Base-by-base conservation (phyloP, 2,329 filamentous ascomycete species). In the Pezicula carpinea region DNA sequence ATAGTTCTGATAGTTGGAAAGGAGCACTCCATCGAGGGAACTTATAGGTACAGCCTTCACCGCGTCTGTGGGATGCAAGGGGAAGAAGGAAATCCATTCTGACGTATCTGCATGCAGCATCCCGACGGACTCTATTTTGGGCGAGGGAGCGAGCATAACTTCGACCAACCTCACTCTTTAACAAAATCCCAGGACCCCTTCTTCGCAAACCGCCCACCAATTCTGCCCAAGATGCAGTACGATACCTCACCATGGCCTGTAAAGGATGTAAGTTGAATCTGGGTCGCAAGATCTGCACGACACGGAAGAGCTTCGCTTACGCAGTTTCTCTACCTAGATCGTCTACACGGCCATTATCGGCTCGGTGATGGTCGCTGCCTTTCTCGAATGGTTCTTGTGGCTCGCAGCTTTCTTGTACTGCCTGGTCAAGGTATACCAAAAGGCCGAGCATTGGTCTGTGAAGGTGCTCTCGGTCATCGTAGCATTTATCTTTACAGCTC, bases 351-450 rank as follows among this genome's bases (percentile, higher is more conserved):
- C 83, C 47, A 85, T 96, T 55, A 78, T 96, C 31, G 88, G 88
- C 15, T 67, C 85, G 6, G 74, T 96, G 42, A 89, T 96, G 83
- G 60, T 93, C 19, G 87, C 87, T 49, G 92, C 92, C 2, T 75
- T 90, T 23, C 73, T 97, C 7, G 92, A 97, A 70, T 97, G 93
- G 90, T 83, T 96, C 51, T 78, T 97, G 13, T 96, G 91, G 89
- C 76, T 97, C 34, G 82, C 86, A n/a, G 90, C 92, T 3, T 97
- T 97, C 63, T 64, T 93, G 53, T 97, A 96, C 68, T 97, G 92
- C 64, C 73, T 96, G 1, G 71, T 82, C 62, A 96, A 96, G 65
- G 90, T 92, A 23, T 96, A 86, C 60, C 74, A 81, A 54, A 97
- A 97, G 66, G 90, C 92, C 17, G 89, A 95, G 59, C 86, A 89